Evolutionary conservation across 2,329 filamentous ascomycete species (phyloP).

Genomic region (Exophiala mesophila): DNA sequence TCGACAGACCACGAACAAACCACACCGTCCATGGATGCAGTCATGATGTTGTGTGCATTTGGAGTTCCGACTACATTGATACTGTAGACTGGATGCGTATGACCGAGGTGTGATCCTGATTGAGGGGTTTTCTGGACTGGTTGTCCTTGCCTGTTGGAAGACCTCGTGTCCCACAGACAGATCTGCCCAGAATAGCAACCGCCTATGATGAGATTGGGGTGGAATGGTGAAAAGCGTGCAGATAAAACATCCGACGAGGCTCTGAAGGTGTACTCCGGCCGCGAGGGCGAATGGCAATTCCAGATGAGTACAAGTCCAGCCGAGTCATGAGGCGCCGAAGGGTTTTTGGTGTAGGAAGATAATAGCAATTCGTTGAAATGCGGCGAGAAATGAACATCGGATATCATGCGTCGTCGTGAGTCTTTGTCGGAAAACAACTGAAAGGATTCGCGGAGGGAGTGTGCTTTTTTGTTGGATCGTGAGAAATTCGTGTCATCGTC

Average conservation of each 20-base stretch:
- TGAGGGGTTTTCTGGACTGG: slow-evolving; percentile 95
- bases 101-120: slow-evolving; percentile 71
- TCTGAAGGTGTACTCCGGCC: slow-evolving; percentile 94
- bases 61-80: slow-evolving; percentile 95
- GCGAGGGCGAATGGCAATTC: slow-evolving; percentile 91
- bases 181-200: slow-evolving; percentile 97
- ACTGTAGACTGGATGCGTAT: slow-evolving; percentile 94
- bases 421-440: slow-evolving; percentile 94
- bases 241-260: slow-evolving; percentile 92
- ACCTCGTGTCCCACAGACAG: slow-evolving; percentile 91
- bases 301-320: slow-evolving; percentile 93
- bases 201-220: slow-evolving; percentile 91
- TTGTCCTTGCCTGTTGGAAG: slow-evolving; percentile 59
- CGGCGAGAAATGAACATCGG: slow-evolving; percentile 88
- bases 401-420: slow-evolving; percentile 97
- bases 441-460: slow-evolving; percentile 65
- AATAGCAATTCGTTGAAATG: slow-evolving; percentile 84
- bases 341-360: slow-evolving; percentile 95
- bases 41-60: slow-evolving; percentile 98
- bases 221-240: slow-evolving; percentile 97
- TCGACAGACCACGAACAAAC: slow-evolving; percentile 97
- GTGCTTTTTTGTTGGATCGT: slow-evolving; percentile 24
- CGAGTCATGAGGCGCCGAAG: slow-evolving; percentile 86
- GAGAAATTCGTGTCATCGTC: slow-evolving; percentile 57
- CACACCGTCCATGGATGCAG: slow-evolving; percentile 91